These are phyloP conservation scores for Ceratocystis smalleyi DNA, from an alignment of 2,329 filamentous ascomycete species.

Conservation along the genomic window DNA sequence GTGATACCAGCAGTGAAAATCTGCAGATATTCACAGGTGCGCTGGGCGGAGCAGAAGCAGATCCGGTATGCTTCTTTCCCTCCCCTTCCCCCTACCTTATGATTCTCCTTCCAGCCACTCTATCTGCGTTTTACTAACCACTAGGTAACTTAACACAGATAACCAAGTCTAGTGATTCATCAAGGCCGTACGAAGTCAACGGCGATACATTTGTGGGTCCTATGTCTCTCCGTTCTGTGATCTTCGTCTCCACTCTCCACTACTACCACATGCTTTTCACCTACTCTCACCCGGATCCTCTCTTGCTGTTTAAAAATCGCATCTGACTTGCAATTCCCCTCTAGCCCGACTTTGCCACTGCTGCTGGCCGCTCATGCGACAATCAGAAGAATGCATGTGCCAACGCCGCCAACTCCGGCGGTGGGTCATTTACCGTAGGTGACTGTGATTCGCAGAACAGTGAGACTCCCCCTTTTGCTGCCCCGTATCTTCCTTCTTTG, in stretches of 20 bases:
- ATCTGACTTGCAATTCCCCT: neutral
- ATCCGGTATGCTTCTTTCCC: constrained; percentile 12
- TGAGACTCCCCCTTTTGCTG: constrained; percentile 21
- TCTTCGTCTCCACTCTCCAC: constrained; percentile 8
- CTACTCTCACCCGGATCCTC: neutral
- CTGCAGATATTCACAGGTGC: constrained; percentile 30
- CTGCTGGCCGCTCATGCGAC: constrained; percentile 32
- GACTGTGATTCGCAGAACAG: constrained; percentile 33
- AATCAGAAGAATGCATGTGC: constrained; percentile 35
- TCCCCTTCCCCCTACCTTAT: neutral
- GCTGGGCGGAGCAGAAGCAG: constrained; percentile 27
- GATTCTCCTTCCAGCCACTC: neutral
- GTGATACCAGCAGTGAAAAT: constrained; percentile 22
- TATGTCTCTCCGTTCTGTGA: neutral
- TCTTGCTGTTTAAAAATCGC: neutral
- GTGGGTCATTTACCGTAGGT: constrained; percentile 25
- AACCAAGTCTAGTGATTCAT: constrained; percentile 26
- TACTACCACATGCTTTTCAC: neutral
- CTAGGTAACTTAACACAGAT: constrained; percentile 22
- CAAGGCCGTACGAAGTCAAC: constrained; percentile 29
- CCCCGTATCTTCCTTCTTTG: neutral
- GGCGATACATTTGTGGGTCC: constrained; percentile 31
- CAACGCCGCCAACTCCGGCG: constrained; percentile 27
- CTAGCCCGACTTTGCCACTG: constrained; percentile 29
- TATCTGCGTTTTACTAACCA: neutral